Evolutionary conservation across 2,329 filamentous ascomycete genomes (phyloP), one percentile per base, ranked within the genome.

Genomic region (Ascochyta koolunga): DNA sequence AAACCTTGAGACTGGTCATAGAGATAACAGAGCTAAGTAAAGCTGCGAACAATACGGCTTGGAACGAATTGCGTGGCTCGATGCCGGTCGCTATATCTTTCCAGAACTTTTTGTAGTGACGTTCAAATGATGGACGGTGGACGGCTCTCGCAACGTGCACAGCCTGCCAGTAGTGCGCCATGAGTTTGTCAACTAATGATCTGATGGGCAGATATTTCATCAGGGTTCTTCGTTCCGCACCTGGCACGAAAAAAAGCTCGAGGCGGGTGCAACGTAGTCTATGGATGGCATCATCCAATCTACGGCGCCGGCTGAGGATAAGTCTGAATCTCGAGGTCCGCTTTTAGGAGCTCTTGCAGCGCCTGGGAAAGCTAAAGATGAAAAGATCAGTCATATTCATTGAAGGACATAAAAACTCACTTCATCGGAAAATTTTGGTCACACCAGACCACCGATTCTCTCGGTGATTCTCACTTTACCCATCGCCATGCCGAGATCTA

Each of bases 401-500:
- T 19, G 29, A n/a, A 33, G 13, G 21, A 50, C 19, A 5, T 24
- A n/a, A 5, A 39, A 25, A 67, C 77, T 59, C 77, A 89, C 85
- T 79, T 91, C 89, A 71, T 91, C 86, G 4, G 84, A 82, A 52
- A 92, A 81, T 62, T 86, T 85, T 2, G 89, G 89, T 39, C 89
- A 80, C 37, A 89, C 86, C 61, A 89, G 83, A 0, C 89, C 89
- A 15, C 89, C 89, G 59, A 92, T 85, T 32, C 89, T 81, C 66
- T 92, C 89, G 2, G 87, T 90, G 55, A 92, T 85, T 54, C 80
- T 83, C 81, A 91, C 83, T 69, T 84, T 88, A 1, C 89, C 89
- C 56, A 92, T 80, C 59, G 83, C 82, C 53, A 91, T 83, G 2
- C 89, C 89, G 22, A 92, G 76, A 71, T 92, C 89, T 60, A 89